Percentiles rank a stretch among this genome's conserved stretches.
Evolutionary conservation across 306 rosid genomes (phyloP).

Genomic region (Cucumis sativus): DNA sequence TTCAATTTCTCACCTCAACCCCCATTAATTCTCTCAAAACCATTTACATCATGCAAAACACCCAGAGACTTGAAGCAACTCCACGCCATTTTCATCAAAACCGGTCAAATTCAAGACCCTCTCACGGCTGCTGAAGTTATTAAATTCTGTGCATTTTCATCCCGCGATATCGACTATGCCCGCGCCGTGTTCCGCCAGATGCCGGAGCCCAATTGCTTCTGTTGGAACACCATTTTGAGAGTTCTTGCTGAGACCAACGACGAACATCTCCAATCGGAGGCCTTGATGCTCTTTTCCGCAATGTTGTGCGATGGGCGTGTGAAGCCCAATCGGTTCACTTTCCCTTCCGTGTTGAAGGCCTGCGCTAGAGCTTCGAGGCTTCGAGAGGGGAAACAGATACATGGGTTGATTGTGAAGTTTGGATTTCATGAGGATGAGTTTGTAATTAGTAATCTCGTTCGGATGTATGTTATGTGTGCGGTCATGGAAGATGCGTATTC

Average conservation of each 20-base stretch:
- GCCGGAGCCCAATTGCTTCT: slow-evolving; percentile 44
- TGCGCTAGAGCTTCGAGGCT: slow-evolving; percentile 34
- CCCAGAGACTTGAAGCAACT: slow-evolving; percentile 45
- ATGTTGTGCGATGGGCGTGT: slow-evolving; percentile 41
- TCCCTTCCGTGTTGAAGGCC: slow-evolving; percentile 64
- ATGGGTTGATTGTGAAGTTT: slow-evolving; percentile 51
- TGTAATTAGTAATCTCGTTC: slow-evolving; percentile 46
- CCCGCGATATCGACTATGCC: slow-evolving; percentile 25
- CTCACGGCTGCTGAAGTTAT: slow-evolving; percentile 45
- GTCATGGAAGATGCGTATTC: slow-evolving; percentile 37
- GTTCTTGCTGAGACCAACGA: slow-evolving; percentile 40
- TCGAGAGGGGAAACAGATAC: slow-evolving; percentile 53
- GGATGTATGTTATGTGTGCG: slow-evolving; percentile 63
- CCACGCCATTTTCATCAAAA: slow-evolving; percentile 59
- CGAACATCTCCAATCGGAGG: slow-evolving; percentile 14
- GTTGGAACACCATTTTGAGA: slow-evolving; percentile 61
- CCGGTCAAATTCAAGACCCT: slow-evolving; percentile 42
- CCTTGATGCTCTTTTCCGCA: slow-evolving; percentile 29
- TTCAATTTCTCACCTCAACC: slow-evolving; percentile 16
- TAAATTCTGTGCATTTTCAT: slow-evolving; percentile 31
- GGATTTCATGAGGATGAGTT: slow-evolving; percentile 50
- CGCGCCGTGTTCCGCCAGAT: slow-evolving; percentile 31
- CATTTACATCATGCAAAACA: slow-evolving; percentile 37
- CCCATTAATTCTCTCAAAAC: slow-evolving; percentile 30
- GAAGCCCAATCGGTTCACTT: slow-evolving; percentile 48